Base-by-base conservation (phyloP, 1,284 basidiomycete species). In the Marasmius fiardii region DNA sequence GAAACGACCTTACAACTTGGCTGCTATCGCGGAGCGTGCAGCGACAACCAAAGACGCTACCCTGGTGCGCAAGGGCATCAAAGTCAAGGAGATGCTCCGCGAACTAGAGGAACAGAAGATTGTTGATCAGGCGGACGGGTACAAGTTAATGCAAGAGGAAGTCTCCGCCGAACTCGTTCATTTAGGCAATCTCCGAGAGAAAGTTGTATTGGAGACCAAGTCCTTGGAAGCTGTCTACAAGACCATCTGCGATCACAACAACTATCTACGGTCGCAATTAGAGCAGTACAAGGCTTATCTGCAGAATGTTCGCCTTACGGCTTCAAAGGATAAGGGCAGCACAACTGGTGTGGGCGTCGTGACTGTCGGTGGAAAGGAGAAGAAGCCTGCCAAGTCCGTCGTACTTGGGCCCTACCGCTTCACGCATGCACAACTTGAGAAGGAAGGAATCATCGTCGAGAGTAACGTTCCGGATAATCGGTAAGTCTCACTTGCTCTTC, bases 201-300 rank as follows among this genome's bases (percentile, higher is more conserved):
- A 98, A 78, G 93, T 99, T 48, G 67, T 97, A 35, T 74, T 92
- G 59, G 97, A 99, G 78, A 95, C 92, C 52, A 88, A 92, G 64
- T 92, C 88, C 14, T 82, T 99, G 56, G 95, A 98, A 61, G 87
- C 92, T 3, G 97, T 99, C 26, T 98, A 95, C 85, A 96, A 97
- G 82, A 98, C 97, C 23, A 98, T 99, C 63, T 90, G 95, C 72
- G 96, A 99, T 70, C 97, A 99, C 77, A 98, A 99, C 78, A 93
- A 93, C 72, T 99, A 99, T 72, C 81, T 99, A 69, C 83, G 95
- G 44, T 86, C 86, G 24, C 97, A 99, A 74, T 82, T 99, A 60
- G 97, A 99, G 73, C 95, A 98, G 75, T 99, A 99, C 83, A 99
- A 99, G 79, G 95, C 94, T 35, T 99, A 99, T 71, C 80, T 99